Percentiles rank a stretch among this genome's conserved stretches.
These are phyloP conservation scores for Decorospora gaudefroyi DNA, from an alignment of 2,329 filamentous ascomycete species.

Conservation along the genomic window DNA sequence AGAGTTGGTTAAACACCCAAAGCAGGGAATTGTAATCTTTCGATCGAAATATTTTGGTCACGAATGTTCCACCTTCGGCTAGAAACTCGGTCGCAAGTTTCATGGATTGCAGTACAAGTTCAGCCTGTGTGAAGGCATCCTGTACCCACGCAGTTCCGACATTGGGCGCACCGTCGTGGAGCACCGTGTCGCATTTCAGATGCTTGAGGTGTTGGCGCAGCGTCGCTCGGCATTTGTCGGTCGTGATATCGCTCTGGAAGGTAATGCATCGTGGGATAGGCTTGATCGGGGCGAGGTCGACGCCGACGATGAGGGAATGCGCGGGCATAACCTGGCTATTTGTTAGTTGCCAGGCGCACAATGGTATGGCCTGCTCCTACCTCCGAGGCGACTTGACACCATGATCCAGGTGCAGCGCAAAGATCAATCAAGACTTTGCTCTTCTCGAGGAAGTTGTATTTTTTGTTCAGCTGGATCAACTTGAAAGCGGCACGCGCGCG, in stretches of 20 bases:
- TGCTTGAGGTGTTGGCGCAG: slow-evolving; percentile 89
- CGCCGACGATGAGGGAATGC: slow-evolving; percentile 87
- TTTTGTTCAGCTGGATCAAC: slow-evolving; percentile 97
- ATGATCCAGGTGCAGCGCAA: slow-evolving; percentile 83
- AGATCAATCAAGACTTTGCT: slow-evolving; percentile 96
- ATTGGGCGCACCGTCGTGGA: slow-evolving; percentile 97
- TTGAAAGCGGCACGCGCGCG: slow-evolving; percentile 96
- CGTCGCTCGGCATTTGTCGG: slow-evolving; percentile 90
- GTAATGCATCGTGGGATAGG: slow-evolving; percentile 90
- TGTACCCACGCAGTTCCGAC: slow-evolving; percentile 98
- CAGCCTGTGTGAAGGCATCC: slow-evolving; percentile 96
- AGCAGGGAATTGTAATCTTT: slow-evolving; percentile 96
- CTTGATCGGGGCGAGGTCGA: slow-evolving; percentile 94
- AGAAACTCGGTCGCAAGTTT: slow-evolving; percentile 95
- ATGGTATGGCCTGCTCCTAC: slow-evolving; percentile 59
- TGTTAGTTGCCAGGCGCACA: slow-evolving; percentile 6
- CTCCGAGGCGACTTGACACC: slow-evolving; percentile 75
- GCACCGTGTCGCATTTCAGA: slow-evolving; percentile 92
- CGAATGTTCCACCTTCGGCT: slow-evolving; percentile 76
- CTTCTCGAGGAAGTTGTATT: slow-evolving; percentile 97
- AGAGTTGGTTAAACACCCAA: slow-evolving; percentile 98
- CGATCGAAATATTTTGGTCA: slow-evolving; percentile 95
- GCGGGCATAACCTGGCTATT: slow-evolving; percentile 74
- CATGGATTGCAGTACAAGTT: slow-evolving; percentile 85
- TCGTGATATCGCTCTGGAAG: slow-evolving; percentile 98